These are phyloP conservation scores for Pelargonium exstipulatum DNA, from an alignment of 441 rosid genomes.

Conservation along the genomic window DNA sequence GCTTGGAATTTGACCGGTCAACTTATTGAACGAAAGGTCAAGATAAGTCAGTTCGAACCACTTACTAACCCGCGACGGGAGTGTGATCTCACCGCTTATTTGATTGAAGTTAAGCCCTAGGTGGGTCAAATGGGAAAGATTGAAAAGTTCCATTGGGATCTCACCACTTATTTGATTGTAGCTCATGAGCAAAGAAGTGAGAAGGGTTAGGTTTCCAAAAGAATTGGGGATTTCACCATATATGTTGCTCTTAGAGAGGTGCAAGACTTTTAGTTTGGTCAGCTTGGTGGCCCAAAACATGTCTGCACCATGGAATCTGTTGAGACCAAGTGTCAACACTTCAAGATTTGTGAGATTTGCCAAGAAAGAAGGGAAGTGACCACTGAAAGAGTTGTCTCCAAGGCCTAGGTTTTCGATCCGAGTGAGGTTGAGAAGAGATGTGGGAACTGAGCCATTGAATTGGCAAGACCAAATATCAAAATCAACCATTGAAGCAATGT, in stretches of 20 bases:
- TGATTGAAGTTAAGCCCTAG: not conserved
- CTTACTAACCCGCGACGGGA: not conserved
- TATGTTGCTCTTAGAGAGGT: not conserved
- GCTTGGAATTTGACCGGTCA: conserved; percentile 1
- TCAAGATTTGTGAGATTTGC: not conserved
- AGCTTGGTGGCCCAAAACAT: not conserved
- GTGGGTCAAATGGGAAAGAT: not conserved
- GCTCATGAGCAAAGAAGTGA: accelerated
- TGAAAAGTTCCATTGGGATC: conserved; percentile 13
- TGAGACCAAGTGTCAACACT: not conserved
- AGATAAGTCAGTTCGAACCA: not conserved
- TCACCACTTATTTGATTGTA: not conserved
- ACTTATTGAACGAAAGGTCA: conserved; percentile 7
- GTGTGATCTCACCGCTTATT: not conserved
- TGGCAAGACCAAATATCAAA: conserved; percentile 6
- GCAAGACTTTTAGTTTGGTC: not conserved
- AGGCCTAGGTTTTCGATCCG: not conserved
- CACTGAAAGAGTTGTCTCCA: not conserved
- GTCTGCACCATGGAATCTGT: not conserved
- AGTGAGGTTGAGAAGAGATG: conserved; percentile 10
- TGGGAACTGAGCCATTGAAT: conserved; percentile 11
- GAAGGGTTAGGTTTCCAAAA: not conserved
- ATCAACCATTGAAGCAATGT: not conserved
- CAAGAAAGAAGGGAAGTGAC: not conserved
- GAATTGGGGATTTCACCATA: not conserved